These are phyloP conservation scores for Botrytis byssoidea DNA, from an alignment of 2,329 filamentous ascomycete genomes.

Conservation along the genomic window DNA sequence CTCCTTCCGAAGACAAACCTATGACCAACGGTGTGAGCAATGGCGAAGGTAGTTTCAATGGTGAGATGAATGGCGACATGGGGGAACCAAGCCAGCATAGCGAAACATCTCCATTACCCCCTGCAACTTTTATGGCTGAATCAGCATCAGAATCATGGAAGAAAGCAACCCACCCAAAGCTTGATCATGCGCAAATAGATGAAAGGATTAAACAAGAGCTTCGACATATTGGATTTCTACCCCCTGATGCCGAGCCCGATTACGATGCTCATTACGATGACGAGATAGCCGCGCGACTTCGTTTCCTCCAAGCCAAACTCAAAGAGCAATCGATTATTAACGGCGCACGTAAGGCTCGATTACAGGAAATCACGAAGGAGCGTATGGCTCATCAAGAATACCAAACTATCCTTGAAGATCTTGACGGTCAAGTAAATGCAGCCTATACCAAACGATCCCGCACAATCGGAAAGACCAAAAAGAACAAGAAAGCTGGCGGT, in stretches of 20 bases:
- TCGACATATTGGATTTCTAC: conserved; percentile 83
- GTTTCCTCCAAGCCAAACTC: conserved; percentile 78
- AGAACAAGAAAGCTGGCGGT: conserved; percentile 77
- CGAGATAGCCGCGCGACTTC: conserved; percentile 85
- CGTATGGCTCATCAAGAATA: conserved; percentile 97
- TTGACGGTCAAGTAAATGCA: conserved; percentile 90
- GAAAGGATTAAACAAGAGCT: conserved; percentile 90
- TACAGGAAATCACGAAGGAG: conserved; percentile 85
- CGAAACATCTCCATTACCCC: conserved; percentile 47
- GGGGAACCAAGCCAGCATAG: conserved; percentile 34
- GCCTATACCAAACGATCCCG: conserved; percentile 95
- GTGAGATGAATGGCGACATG: conserved; percentile 43
- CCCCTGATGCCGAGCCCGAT: conserved; percentile 65
- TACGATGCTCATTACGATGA: conserved; percentile 92
- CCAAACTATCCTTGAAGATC: conserved; percentile 91
- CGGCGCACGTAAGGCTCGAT: conserved; percentile 81
- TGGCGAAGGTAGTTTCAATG: conserved; percentile 47
- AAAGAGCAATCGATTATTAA: conserved; percentile 84
- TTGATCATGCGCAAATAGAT: conserved; percentile 85
- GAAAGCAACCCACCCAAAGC: conserved; percentile 68
- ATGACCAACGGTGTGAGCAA: conserved; percentile 53
- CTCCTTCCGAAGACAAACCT: conserved; percentile 56
- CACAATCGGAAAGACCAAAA: conserved; percentile 91
- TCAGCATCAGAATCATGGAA: conserved; percentile 76
- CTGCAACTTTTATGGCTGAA: conserved; percentile 78